Conservation (phyloP, 352 stramenopile genomes). For the Phytophthora pisi region DNA sequence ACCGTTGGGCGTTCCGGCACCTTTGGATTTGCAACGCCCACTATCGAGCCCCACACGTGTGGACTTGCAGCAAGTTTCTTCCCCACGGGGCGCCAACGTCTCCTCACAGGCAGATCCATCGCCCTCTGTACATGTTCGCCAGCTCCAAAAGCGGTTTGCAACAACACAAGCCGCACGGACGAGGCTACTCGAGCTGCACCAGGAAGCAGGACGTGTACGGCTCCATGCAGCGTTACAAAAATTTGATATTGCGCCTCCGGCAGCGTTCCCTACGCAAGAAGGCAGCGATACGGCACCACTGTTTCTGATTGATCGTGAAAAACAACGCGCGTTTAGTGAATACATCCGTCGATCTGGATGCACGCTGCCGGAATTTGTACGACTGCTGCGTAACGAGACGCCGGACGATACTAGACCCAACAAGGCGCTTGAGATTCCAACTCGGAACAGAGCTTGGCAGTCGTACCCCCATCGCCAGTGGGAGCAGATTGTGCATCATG, state of each 20-base stretch:
- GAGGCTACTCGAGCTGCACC: background rate
- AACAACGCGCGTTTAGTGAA: background rate
- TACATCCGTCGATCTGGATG: background rate
- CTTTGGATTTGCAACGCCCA: background rate
- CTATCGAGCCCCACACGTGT: background rate
- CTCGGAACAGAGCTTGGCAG: background rate
- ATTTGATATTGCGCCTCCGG: background rate
- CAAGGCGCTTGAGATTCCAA: background rate
- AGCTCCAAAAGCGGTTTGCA: background rate
- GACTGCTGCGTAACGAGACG: background rate
- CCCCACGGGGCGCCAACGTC: background rate
- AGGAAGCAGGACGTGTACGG: background rate
- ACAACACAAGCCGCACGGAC: background rate
- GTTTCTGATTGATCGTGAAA: slow-evolving; percentile 1
- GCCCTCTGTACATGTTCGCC: background rate
- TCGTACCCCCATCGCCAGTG: background rate
- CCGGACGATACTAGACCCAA: background rate
- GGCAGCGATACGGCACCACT: background rate
- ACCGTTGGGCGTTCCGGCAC: background rate
- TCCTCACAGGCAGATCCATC: background rate
- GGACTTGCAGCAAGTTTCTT: background rate
- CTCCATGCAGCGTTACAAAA: background rate
- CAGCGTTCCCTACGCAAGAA: background rate
- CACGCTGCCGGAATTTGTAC: background rate
- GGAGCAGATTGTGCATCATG: background rate